A percentile compares a stretch with the other conserved stretches of the same genome.
Evolutionary conservation across 1,139 yeast genomes (phyloP).

Genomic region (Diutina ranongensis): DNA sequence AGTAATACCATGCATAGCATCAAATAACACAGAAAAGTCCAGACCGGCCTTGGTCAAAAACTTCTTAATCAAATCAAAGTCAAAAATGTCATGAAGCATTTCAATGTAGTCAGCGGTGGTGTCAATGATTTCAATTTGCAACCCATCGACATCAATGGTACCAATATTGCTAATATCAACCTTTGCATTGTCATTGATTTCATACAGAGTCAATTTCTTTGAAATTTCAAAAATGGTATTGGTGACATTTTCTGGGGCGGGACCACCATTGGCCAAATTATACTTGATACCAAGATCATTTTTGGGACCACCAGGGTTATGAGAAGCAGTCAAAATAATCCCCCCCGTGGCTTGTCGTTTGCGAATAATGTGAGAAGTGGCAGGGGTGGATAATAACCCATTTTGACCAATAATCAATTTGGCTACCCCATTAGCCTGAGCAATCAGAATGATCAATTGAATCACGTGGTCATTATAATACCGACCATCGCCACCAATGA

Average conservation of each 20-base stretch:
- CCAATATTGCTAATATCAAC: constrained; percentile 59
- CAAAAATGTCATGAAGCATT: constrained; percentile 79
- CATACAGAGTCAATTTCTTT: constrained; percentile 46
- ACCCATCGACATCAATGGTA: constrained; percentile 33
- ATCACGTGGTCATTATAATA: constrained; percentile 77
- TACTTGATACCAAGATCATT: constrained; percentile 94
- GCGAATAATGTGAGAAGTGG: constrained; percentile 87
- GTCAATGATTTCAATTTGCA: constrained; percentile 70
- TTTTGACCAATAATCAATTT: constrained; percentile 79
- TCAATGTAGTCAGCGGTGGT: constrained; percentile 67
- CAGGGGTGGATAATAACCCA: constrained; percentile 90
- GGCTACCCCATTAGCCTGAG: constrained; percentile 84
- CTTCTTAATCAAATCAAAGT: constrained; percentile 66
- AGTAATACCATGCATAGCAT: constrained; percentile 89
- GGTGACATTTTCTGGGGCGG: constrained; percentile 96
- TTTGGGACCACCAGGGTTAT: constrained; percentile 96
- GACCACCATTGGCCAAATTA: constrained; percentile 92
- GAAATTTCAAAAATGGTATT: constrained; percentile 72
- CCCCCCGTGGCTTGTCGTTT: constrained; percentile 80
- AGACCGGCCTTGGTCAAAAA: constrained; percentile 44
- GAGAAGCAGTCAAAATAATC: constrained; percentile 91
- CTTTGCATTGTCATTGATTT: constrained; percentile 41
- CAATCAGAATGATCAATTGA: constrained; percentile 69
- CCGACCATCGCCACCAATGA: constrained; percentile 96
- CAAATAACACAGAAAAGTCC: constrained; percentile 69